Evolutionary conservation across 768 basidiomycete species (phyloP).

Genomic region (Udeniomyces megalosporus): DNA sequence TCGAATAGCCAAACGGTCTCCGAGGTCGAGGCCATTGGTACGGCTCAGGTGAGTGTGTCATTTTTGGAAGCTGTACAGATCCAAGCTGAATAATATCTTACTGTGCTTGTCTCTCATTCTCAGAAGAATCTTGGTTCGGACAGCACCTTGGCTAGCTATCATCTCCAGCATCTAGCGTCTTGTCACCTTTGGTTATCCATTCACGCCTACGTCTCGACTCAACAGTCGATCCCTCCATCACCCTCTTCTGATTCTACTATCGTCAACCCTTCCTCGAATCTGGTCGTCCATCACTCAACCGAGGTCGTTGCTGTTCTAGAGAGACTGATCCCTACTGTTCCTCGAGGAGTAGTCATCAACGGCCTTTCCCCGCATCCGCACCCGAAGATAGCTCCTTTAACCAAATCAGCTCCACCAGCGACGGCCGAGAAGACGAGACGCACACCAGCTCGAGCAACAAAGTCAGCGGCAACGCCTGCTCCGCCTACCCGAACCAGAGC

Average conservation of each 20-base stretch:
- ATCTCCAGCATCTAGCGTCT: constrained; percentile 35
- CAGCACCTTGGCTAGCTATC: constrained; percentile 21
- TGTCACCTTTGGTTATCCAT: constrained; percentile 55
- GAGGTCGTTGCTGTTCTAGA: no score
- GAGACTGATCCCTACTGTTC: no score
- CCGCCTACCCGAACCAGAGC: constrained; percentile 17
- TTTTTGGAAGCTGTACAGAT: no score
- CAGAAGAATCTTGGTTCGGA: constrained; percentile 23
- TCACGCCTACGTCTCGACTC: constrained; percentile 45
- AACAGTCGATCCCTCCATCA: constrained; percentile 19
- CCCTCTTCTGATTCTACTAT: constrained; percentile 30
- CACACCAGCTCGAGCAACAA: constrained; percentile 16
- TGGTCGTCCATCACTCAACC: constrained; percentile 27
- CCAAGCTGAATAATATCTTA: no score
- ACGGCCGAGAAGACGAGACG: constrained; percentile 7
- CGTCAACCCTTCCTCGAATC: constrained; percentile 40
- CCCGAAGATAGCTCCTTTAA: no score
- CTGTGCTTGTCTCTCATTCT: no score
- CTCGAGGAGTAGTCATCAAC: no score
- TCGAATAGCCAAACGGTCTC: no score
- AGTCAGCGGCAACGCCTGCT: constrained; percentile 15
- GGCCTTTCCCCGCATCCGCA: no score
- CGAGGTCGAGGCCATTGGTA: no score
- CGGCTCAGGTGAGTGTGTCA: no score
- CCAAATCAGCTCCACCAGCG: no score